Base-by-base conservation (phyloP, 257 asterid species). In the Solanum piurae region DNA sequence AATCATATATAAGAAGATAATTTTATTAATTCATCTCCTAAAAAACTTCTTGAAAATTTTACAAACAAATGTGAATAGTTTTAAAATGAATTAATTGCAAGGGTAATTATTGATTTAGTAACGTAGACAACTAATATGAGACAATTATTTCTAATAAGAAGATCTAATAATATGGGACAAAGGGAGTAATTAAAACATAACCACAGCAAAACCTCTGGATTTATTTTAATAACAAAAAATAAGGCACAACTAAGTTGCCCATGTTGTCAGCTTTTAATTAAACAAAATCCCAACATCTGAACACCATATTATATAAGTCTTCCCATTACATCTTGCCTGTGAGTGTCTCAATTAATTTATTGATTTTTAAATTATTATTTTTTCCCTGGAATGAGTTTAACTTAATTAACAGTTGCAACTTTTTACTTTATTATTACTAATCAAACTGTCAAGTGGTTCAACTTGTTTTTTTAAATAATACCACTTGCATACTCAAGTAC, bases 391-490 rank as follows among this genome's bases (percentile, higher is more conserved):
- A 3, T 20, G 42, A 5, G 89, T 49, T 83, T 46, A 33, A 23
- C 58, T 83, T 12, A 77, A 76, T 38, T 52, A 52, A 16, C 62
- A 21, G n/a, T 87, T 60, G 86, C 76, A 62, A 34, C 64, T 83
- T 68, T 64, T 75, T 83, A 34, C 31, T 77, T 83, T 44, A 84
- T 87, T 73, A 79, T 12, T 18, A 34, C 84, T 83, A 73, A 46
- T 77, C 85, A 77, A 86, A 36, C 72, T 14, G 88, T 84, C 87
- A 68, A 88, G 82, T 86, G 87, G 89, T 83, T 90, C 92, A 88
- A 71, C 71, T 88, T 76, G 71, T 16, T 16, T 18, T 40, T 25
- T 86, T 77, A 40, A 86, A 46, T 89, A 87, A 52, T 71, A 33
- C 34, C 83, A 42, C 21, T 66, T 86, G 82, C 86, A n/a, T 29